Percentiles rank a stretch among this genome's conserved stretches.
These are phyloP conservation scores for Ogataea ramenticola DNA, from an alignment of 805 yeast genomes.

Conservation along the genomic window DNA sequence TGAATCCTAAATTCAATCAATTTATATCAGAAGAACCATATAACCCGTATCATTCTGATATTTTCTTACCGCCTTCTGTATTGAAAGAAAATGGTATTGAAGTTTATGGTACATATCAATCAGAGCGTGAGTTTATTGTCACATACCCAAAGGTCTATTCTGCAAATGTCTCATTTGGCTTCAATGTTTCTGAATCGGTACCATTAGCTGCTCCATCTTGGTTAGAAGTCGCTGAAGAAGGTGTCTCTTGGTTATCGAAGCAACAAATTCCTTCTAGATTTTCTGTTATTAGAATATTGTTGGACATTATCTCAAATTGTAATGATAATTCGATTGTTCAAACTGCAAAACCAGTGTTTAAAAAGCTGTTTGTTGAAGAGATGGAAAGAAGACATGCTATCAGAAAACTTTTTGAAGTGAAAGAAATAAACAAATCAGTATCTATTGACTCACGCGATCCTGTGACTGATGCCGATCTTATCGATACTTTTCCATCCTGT, in stretches of 20 bases:
- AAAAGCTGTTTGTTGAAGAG: slow-evolving; percentile 33
- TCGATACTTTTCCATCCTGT: slow-evolving; percentile 47
- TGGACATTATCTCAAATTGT: slow-evolving; percentile 37
- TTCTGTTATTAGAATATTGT: slow-evolving; percentile 40
- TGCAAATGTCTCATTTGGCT: slow-evolving; percentile 45
- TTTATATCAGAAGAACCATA: slow-evolving; percentile 13
- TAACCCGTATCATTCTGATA: slow-evolving; percentile 31
- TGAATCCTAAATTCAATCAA: slow-evolving; percentile 20
- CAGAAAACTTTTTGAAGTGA: slow-evolving; percentile 24
- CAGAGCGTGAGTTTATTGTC: slow-evolving; percentile 54
- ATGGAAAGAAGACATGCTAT: slow-evolving; percentile 32
- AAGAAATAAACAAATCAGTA: slow-evolving; percentile 20
- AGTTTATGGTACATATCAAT: slow-evolving; percentile 42
- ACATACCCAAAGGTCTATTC: slow-evolving; percentile 52
- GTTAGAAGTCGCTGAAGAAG: slow-evolving; percentile 42
- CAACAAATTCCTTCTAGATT: slow-evolving; percentile 47
- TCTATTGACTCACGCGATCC: slow-evolving; percentile 3
- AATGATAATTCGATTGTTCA: slow-evolving; percentile 31
- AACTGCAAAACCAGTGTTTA: slow-evolving; percentile 27
- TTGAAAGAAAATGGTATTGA: slow-evolving; percentile 42
- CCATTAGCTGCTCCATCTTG: slow-evolving; percentile 52
- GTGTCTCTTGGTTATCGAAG: slow-evolving; percentile 42
- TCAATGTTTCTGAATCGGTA: slow-evolving; percentile 47
- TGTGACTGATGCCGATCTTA: slow-evolving; percentile 48
- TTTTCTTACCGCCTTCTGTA: slow-evolving; percentile 41